Base-by-base conservation (phyloP, 2,329 filamentous ascomycete species). In the Ilyonectria sp. region DNA sequence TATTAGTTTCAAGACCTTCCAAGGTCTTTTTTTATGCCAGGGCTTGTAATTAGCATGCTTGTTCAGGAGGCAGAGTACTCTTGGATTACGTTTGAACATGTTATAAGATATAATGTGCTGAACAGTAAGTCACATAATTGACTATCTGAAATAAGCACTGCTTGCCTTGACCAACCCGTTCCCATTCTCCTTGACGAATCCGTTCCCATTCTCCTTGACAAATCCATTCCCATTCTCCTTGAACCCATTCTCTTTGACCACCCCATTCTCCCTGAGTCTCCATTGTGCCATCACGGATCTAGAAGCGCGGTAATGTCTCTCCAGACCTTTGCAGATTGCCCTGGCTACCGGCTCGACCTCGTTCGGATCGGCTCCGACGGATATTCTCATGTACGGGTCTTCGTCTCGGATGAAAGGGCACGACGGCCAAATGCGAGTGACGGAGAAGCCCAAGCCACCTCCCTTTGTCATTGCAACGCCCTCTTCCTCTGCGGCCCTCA, bases 361-460 rank as follows among this genome's bases (percentile, higher is more conserved):
- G n/a, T 64, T 47, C 9, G 69, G 67, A 57, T 71, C 69, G 17
- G 70, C 59, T 1, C 69, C 69, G 6, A 71, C 69, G 1, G 67
- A 71, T 8, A 71, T 71, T 17, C 69, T 63, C 50, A 71, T 70
- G 52, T 70, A 71, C 3, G 69, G 69, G 23, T 70, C 67, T 43
- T 71, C 69, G 33, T 71, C 23, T 3, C 62, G 59, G 46, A 69
- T 71, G 13, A 71, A 71, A 23, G 67, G 69, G 0, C 64, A 68
- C 4, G 69, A 70, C 11, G 69, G 67, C 67, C 69, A 71, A 17
- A 71, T 67, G 29, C 69, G 69, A 46, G 67, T 71, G 21, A 65
- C 67, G 10, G 69, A 71, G 52, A 71, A 70, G 19, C 69, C 67
- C 26, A 71, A 47, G 9, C 69, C 69, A 43, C 67, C 69, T 10